These are phyloP conservation scores for Casuarina cunninghamiana DNA, from an alignment of 306 rosid genomes.

Conservation along the genomic window DNA sequence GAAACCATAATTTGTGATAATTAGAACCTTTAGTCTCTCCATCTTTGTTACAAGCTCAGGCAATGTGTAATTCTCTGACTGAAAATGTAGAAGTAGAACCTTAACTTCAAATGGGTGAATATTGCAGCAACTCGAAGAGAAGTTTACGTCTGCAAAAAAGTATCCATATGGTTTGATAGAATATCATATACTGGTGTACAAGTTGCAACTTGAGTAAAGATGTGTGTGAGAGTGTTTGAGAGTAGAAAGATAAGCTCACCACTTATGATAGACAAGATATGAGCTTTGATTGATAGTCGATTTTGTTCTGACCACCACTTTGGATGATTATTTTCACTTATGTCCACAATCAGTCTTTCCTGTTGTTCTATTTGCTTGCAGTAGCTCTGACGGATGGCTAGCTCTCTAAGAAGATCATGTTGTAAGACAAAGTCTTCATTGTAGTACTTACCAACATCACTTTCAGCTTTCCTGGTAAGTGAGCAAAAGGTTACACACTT, in stretches of 20 bases:
- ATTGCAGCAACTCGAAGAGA: slow-evolving; percentile 48
- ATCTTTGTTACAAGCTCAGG: slow-evolving; percentile 49
- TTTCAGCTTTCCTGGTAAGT: slow-evolving; percentile 45
- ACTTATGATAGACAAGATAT: slow-evolving; percentile 56
- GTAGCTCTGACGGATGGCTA: slow-evolving; percentile 48
- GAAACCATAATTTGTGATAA: slow-evolving; percentile 29
- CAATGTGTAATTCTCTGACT: slow-evolving; percentile 24
- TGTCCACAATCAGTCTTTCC: slow-evolving; percentile 48
- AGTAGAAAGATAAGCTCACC: slow-evolving; percentile 39
- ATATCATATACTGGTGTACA: neutral
- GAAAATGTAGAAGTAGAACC: slow-evolving; percentile 38
- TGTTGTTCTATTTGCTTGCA: slow-evolving; percentile 21
- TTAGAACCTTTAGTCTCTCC: slow-evolving; percentile 52
- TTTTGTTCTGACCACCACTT: slow-evolving; percentile 46
- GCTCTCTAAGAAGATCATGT: slow-evolving; percentile 67
- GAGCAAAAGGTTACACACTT: neutral
- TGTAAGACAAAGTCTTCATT: slow-evolving; percentile 52
- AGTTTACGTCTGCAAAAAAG: slow-evolving; percentile 52
- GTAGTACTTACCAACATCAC: slow-evolving; percentile 45
- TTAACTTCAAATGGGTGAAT: slow-evolving; percentile 44
- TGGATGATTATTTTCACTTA: slow-evolving; percentile 40
- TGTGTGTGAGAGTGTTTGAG: neutral
- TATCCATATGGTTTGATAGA: slow-evolving; percentile 8
- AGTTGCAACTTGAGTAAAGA: neutral
- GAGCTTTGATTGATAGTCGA: slow-evolving; percentile 37